Base-by-base conservation (phyloP, 495 filamentous ascomycete genomes). In the Lophiotrema nucula region DNA sequence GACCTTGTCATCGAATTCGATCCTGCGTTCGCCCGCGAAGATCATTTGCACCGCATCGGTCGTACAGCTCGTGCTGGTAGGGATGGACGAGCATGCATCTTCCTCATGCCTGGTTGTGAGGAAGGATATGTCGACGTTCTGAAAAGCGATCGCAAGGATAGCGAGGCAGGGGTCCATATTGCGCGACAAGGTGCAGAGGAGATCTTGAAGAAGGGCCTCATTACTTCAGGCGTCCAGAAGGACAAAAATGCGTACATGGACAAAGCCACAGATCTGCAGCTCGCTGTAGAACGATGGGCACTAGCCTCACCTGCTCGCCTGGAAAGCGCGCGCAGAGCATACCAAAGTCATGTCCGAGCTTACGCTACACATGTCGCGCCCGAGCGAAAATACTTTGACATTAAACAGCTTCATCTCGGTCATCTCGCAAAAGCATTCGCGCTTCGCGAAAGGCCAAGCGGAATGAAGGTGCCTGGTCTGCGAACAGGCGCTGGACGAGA, bases 1-100 rank as follows among this genome's bases (percentile, higher is more conserved):
- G 93, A 98, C 65, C 79, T 95, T 16, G 88, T 97, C 26, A 80
- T 97, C 54, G 92, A 98, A 69, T 97, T 93, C 70, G 93, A 97
- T 67, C 91, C 93, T 0, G 86, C 93, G 3, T 97, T 96, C 74
- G 88, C 85, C 64, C 80, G 86, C 2, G 85, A 91, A 47, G 93
- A 98, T 62, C 93, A 98, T 70, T 76, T 96, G 2, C 93, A 98
- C 67, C 87, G 93, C 41, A 88, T 97, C 57, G 93, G 93, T 38
- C 88, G 93, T 67, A 98, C 93, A 16, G 93, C 93, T 6, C 87
- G 93, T 75, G 87, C 95, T 0, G 93, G 93, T 18, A 88, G 88
- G 2, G 79, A 89, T 39, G 93, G 93, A n/a, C 85, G 89, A 47
- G 90, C 93, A 0, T 74, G 86, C 0, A 85, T 97, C 47, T 97